Conservation (phyloP, 2,329 filamentous ascomycete species). For the Microdochium bolleyi region DNA sequence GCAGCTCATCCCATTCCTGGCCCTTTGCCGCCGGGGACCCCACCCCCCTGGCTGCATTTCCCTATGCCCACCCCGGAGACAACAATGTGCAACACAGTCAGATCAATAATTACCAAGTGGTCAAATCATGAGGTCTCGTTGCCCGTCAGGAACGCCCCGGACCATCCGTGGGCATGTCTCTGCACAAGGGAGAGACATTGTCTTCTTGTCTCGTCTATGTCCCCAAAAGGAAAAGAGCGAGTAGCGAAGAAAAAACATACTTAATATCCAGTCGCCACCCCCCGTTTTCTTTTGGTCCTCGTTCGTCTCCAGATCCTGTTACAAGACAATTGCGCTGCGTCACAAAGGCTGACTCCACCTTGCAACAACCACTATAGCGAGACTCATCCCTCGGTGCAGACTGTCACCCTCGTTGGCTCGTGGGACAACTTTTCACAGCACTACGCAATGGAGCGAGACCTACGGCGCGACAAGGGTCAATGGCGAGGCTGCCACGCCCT, state of each 20-base stretch:
- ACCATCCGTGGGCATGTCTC: not conserved
- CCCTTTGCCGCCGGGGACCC: not conserved
- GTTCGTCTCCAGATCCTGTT: not conserved
- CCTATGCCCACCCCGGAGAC: not conserved
- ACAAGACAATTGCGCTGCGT: not conserved
- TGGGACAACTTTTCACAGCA: constrained; percentile 83
- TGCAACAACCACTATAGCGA: constrained; percentile 29
- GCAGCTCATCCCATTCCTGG: not conserved
- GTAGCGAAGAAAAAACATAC: not conserved
- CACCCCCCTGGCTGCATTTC: not conserved
- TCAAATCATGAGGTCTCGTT: not conserved
- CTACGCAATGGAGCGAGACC: constrained; percentile 72
- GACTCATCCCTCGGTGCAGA: constrained; percentile 47
- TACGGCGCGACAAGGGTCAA: constrained; percentile 59
- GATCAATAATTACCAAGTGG: not conserved
- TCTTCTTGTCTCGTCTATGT: not conserved
- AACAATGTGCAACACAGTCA: not conserved
- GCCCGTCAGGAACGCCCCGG: not conserved
- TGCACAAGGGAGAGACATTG: not conserved
- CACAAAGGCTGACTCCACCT: not conserved
- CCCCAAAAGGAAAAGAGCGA: not conserved
- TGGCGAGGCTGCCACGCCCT: constrained; percentile 84
- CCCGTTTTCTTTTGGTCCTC: not conserved
- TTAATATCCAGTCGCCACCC: not conserved
- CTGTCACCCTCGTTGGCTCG: constrained; percentile 73